These are phyloP conservation scores for Straminergon stramineum DNA, from an alignment of 225 moss, liverwort and hornwort genomes.

Conservation along the genomic window DNA sequence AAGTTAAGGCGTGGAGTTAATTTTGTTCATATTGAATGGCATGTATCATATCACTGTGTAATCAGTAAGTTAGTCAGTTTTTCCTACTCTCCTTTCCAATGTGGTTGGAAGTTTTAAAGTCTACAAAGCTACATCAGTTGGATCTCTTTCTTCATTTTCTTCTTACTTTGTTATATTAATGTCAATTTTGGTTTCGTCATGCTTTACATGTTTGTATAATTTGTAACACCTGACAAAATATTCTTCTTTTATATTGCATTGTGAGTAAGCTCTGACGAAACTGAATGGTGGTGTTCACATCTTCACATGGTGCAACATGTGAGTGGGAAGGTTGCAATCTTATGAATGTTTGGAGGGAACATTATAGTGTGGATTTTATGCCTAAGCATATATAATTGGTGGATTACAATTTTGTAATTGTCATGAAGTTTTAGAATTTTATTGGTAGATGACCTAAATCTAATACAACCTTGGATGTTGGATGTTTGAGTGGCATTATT, in stretches of 20 bases:
- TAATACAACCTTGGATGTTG: not conserved
- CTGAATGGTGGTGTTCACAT: not conserved
- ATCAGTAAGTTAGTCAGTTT: not conserved
- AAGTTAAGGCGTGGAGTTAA: not conserved
- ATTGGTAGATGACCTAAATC: not conserved
- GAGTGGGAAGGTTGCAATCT: not conserved
- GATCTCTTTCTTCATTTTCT: not conserved
- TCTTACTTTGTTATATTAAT: not conserved
- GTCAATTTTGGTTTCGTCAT: not conserved
- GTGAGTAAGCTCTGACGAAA: not conserved
- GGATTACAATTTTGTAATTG: no score
- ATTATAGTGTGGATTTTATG: not conserved
- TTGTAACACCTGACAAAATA: not conserved
- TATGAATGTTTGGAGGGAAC: not conserved
- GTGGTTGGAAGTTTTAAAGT: not conserved
- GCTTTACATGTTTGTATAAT: not conserved
- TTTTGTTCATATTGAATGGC: not conserved
- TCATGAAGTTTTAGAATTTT: not conserved
- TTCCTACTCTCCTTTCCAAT: not conserved
- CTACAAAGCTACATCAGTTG: no score
- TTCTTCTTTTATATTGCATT: not conserved
- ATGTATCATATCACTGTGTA: not conserved
- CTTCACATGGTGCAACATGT: not conserved
- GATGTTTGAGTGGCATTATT: not conserved
- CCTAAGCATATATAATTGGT: not conserved